Evolutionary conservation across 1,284 basidiomycete species (phyloP), one percentile per base, ranked within the genome.

Genomic region (Irpex sp.): DNA sequence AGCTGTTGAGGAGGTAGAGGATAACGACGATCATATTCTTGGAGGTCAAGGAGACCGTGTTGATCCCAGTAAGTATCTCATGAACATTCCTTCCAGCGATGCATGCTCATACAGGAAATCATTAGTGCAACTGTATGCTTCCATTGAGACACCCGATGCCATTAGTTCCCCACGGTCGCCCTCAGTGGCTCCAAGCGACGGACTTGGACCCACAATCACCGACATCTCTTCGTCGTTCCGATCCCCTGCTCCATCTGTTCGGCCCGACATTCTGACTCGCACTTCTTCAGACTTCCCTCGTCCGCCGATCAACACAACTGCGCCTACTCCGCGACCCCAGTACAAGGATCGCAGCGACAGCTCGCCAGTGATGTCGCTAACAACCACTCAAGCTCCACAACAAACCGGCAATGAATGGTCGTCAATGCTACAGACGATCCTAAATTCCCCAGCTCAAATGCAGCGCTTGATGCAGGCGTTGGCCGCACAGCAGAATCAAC

Each of bases 381-480:
- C 67, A n/a, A 60, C 68, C 55, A 58, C 68, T 49, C 61, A 72
- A 57, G 67, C 70, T 13, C 59, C 72, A 61, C 63, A 72, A 61
- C 77, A 58, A 82, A 50, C n/a, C 1, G 87, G 9, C 77, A 86
- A 19, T 31, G 63, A 65, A 11, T 77, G 91, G 63, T 86, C 89
- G 65, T 78, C 82, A 3, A 82, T 88, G 1, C 79, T 92, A 47
- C 82, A 83, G 17, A 80, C 81, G 19, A 74, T 55, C 53, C 79
- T 88, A 56, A 83, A 86, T 54, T 84, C 85, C 0, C 89, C 90
- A 0, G 76, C 77, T 1, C 88, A 91, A 66, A 81, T 93, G 62
- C 89, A 92, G 67, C 86, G 87, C 66, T 79, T 94, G 56, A 77
- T 93, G 59, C 81, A 85, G 36, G 82, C 85, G 0, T 76, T 90